Conservation (phyloP, 805 yeast genomes). For the Kodamaea kaohsiungensis region DNA sequence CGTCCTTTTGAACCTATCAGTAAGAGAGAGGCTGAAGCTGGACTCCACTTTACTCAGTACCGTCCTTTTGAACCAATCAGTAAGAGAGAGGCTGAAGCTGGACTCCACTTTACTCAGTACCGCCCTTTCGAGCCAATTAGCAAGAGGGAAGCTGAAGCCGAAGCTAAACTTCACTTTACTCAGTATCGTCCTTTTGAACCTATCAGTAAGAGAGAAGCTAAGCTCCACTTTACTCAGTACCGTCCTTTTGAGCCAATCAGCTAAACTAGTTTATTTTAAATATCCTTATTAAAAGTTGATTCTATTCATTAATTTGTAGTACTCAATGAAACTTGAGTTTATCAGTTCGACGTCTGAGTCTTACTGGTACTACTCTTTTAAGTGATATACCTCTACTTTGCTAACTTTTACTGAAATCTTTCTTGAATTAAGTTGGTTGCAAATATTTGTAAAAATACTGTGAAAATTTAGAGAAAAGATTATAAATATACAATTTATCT, state of each 20-base stretch:
- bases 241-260: not conserved
- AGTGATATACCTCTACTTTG: no score
- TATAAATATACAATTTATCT: not conserved
- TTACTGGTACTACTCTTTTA: no score
- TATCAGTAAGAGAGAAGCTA: not conserved
- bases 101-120: not conserved
- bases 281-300: not conserved
- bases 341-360: no score
- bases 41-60: not conserved
- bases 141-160: conserved; percentile 16
- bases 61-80: not conserved
- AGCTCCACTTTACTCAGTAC: not conserved
- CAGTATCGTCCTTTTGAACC: not conserved
- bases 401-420: no score
- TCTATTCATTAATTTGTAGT: not conserved
- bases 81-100: not conserved
- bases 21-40: not conserved
- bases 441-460: not conserved
- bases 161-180: not conserved
- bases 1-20: not conserved
- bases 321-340: not conserved
- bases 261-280: not conserved
- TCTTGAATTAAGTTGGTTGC: not conserved
- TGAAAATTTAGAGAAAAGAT: not conserved
- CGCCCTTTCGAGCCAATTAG: conserved; percentile 11